A percentile compares a stretch with the other conserved stretches of the same genome.
phyloP scores from a whole-genome alignment of 257 asterid species.

The Catharanthus roseus region DNA sequence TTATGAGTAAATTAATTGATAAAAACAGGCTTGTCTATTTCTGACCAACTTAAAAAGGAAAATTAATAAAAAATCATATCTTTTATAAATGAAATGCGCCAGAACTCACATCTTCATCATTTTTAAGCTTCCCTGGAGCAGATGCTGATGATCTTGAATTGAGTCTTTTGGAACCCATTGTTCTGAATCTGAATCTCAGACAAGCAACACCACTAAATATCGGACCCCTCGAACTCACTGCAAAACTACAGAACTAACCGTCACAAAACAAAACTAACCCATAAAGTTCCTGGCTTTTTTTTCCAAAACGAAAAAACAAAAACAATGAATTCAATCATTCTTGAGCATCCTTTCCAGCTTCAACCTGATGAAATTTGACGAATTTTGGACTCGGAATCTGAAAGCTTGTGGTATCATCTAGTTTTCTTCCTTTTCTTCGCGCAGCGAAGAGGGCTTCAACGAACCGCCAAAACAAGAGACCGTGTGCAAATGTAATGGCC shows the following conservation, averaged over 20 bases:
- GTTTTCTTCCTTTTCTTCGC: neutral
- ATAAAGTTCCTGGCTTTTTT: constrained; percentile 14
- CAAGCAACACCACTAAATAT: constrained; percentile 16
- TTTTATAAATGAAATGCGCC: constrained; percentile 19
- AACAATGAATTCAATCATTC: neutral
- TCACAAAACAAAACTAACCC: neutral
- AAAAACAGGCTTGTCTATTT: no score
- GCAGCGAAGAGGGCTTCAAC: neutral
- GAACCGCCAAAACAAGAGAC: neutral
- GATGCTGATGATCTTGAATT: constrained; percentile 31
- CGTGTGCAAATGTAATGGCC: no score
- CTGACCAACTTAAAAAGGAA: neutral
- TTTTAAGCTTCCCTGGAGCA: constrained; percentile 18
- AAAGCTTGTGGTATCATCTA: constrained; percentile 49
- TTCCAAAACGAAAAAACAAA: constrained; percentile 7
- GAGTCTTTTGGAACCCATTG: constrained; percentile 46
- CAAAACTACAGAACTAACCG: no score
- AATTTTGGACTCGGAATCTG: constrained; percentile 37
- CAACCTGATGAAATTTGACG: constrained; percentile 27
- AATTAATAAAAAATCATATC: constrained; percentile 4
- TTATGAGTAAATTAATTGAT: no score
- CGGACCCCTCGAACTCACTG: constrained; percentile 35
- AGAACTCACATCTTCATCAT: constrained; percentile 14
- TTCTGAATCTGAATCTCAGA: constrained; percentile 21
- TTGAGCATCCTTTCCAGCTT: neutral